phyloP scores from a whole-genome alignment of 345 rosid genomes.

The Citrus cavaleriei region DNA sequence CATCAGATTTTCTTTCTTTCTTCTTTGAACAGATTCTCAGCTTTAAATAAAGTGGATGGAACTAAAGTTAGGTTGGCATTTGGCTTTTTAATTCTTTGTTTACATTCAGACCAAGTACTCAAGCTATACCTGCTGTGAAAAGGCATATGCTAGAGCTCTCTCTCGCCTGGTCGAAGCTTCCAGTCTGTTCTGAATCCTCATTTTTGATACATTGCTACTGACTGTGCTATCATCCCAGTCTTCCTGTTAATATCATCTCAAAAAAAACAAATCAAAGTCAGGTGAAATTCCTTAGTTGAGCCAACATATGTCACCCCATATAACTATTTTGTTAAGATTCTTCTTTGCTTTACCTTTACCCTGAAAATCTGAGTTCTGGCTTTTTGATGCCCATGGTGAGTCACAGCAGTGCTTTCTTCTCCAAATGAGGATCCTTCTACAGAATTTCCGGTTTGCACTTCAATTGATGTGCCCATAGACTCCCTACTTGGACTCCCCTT shows the following conservation, averaged over 20 bases:
- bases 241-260: conserved; percentile 38
- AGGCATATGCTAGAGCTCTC: conserved; percentile 87
- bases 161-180: conserved; percentile 79
- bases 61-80: neutral
- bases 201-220: conserved; percentile 61
- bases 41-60: conserved; percentile 22
- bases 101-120: neutral
- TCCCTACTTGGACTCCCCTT: conserved; percentile 45
- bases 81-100: neutral
- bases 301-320: neutral
- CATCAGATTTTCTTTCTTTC: conserved; percentile 38
- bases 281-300: neutral
- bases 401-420: conserved; percentile 33
- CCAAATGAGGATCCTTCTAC: conserved; percentile 29
- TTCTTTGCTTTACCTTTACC: conserved; percentile 44
- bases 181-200: conserved; percentile 61
- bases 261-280: neutral
- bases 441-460: conserved; percentile 74
- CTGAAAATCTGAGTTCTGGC: conserved; percentile 42
- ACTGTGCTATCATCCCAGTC: conserved; percentile 95
- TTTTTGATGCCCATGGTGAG: conserved; percentile 35
- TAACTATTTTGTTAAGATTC: neutral
- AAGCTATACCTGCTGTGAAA: conserved; percentile 77
- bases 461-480: conserved; percentile 60
- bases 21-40: conserved; percentile 70